Base-by-base conservation (phyloP, 2,329 filamentous ascomycete genomes). In the Ophiostoma fasciatum region DNA sequence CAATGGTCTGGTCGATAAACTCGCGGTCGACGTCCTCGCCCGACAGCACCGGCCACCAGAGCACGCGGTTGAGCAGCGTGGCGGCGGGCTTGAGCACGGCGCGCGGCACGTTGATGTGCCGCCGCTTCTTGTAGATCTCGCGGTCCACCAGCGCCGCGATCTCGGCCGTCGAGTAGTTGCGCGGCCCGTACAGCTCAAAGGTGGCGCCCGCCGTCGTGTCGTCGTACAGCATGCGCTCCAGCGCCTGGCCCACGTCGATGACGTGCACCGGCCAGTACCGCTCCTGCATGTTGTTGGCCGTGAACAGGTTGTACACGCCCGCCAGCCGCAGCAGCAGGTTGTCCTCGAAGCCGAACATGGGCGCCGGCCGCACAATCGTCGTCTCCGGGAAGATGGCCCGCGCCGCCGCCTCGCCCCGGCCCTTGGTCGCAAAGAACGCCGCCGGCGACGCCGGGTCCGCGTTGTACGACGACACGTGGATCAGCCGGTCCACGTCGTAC, bases 401-500 rank as follows among this genome's bases (percentile, higher is more conserved):
- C 31, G 78, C 90, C 33, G 92, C 72, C 54, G 79, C 66, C 63
- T 98, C 90, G 47, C 82, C 82, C 52, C 68, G 72, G 41, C 68
- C 87, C 73, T 98, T 98, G 48, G 85, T 93, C 42, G 79, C 68
- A 60, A 81, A 94, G 70, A 88, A 98, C 52, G 90, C 82, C 10
- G 84, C 88, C 3, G 77, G 59, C 14, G 88, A 96, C 47, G 82
- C 68, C 29, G 74, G 68, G 57, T 80, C 66, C 39, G 84, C 88
- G 53, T 88, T 96, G 69, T 92, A 87, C 22, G 87, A 94, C 9
- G 90, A 98, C 49, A 98, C 78, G 50, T 98, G 90, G 46, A 98
- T 85, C 60, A 83, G 98, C 46, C 90, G 78, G 61, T 98, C 90
- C 47, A 94, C 76, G 51, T 98, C 88, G 61, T 98, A 98, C 62